Conservation (phyloP, 306 rosid genomes). For the Bauhinia variegata region DNA sequence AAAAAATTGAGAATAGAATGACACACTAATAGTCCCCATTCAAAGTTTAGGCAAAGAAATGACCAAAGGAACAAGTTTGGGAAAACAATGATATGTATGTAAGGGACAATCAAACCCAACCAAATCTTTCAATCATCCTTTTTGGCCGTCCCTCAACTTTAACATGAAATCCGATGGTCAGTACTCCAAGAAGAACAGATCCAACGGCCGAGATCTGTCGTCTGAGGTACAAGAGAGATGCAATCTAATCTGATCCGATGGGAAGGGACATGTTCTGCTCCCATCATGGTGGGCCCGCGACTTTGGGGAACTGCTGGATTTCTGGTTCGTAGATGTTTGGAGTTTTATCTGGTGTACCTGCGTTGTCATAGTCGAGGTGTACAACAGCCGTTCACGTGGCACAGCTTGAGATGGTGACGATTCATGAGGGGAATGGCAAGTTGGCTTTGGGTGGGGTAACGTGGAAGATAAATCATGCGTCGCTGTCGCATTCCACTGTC, state of each 20-base stretch:
- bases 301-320: background rate
- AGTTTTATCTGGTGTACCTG: conserved; percentile 11
- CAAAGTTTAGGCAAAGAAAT: too few relatives aligned
- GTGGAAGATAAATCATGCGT: conserved; percentile 33
- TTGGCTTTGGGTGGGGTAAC: background rate
- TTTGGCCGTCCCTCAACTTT: background rate
- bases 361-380: conserved; percentile 31
- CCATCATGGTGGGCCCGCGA: background rate
- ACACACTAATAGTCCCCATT: too few relatives aligned
- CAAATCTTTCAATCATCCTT: background rate
- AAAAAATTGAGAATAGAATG: too few relatives aligned
- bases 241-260: background rate
- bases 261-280: conserved; percentile 8
- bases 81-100: too few relatives aligned
- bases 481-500: conserved; percentile 37
- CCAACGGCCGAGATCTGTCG: background rate
- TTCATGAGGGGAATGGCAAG: conserved; percentile 20
- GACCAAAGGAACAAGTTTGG: too few relatives aligned
- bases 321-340: conserved; percentile 25
- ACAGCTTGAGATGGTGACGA: conserved; percentile 29
- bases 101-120: background rate
- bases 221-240: too few relatives aligned
- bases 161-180: background rate
- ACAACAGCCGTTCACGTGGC: conserved; percentile 41
- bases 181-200: background rate